These are phyloP conservation scores for Venturia pyrina DNA, from an alignment of 2,329 filamentous ascomycete genomes.

Conservation along the genomic window DNA sequence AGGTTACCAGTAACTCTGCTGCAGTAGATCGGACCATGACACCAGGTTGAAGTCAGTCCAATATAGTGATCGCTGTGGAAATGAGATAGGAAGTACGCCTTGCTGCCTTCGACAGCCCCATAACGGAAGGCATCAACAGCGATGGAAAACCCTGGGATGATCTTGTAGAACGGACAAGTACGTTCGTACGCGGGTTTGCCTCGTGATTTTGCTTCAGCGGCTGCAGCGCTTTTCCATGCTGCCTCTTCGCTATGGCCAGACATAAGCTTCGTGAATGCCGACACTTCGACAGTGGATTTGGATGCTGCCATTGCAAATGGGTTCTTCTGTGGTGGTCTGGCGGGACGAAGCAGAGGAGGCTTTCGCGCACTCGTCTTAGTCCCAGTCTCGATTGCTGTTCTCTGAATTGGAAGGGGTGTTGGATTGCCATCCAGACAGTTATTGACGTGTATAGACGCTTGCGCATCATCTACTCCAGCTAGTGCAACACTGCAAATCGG, in stretches of 20 bases:
- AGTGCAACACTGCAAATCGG: conserved; percentile 68
- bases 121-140: conserved; percentile 96
- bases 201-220: conserved; percentile 63
- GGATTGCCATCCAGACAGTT: conserved; percentile 79
- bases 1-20: conserved; percentile 86
- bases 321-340: conserved; percentile 70
- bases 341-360: conserved; percentile 40
- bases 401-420: conserved; percentile 40
- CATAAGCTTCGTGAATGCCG: conserved; percentile 91
- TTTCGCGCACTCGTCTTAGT: conserved; percentile 13
- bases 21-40: conserved; percentile 91
- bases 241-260: conserved; percentile 79
- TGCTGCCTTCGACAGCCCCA: conserved; percentile 82
- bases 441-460: conserved; percentile 81
- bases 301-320: conserved; percentile 53
- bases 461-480: conserved; percentile 44
- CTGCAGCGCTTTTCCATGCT: conserved; percentile 81
- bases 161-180: conserved; percentile 97
- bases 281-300: conserved; percentile 48
- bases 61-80: conserved; percentile 98
- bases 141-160: conserved; percentile 84
- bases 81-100: conserved; percentile 93
- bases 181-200: conserved; percentile 81
- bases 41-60: conserved; percentile 79
- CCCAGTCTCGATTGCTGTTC: conserved; percentile 13